Evolutionary conservation across 441 rosid genomes (phyloP), one percentile per base, ranked within the genome.

Genomic region (Erodium trifolium): DNA sequence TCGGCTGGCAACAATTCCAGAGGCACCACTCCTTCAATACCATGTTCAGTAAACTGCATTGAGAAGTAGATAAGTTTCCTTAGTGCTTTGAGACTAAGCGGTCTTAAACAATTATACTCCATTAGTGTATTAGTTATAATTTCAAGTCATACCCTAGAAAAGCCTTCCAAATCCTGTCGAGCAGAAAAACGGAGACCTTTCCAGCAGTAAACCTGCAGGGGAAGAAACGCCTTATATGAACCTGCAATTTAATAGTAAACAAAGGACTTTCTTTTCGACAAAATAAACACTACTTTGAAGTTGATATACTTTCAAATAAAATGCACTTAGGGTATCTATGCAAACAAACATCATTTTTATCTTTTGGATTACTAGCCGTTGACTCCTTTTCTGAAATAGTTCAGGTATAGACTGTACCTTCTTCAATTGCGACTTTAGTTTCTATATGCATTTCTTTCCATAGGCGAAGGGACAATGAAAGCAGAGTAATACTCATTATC

Each of bases 11-110:
- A 82, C 67, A 94, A 87, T 70, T 94, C 99, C 66, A 87, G 77
- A 51, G 97, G 98, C 74, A 94, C 98, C 72, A 94, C 97, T 71
- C 97, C 99, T 82, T 92, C 99, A 64, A 94, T 85, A 43, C 99
- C 97, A 70, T 80, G 82, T 69, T 94, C 97, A 9, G 97, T 87
- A 75, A 94, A 94, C 99, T 94, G 94, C 83, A 82, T 37, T 19
- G 68, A 67, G 7, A 51, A 43, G 18, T 37, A 59, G 51, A 55
- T 59, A 68, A 17, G 19, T 45, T 67, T 27, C 63, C 57, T 70
- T 65, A 63, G 57, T 23, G 27, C 27, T 23, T 23, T 23, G 0
- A 23, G 27, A 0, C 27, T 17, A 69, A 16, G n/a, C 8, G 72
- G 68, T 53, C 23, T 64, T 57, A 63, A 57, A 11, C 14, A 23